Base-by-base conservation (phyloP, 2,329 filamentous ascomycete species). In the Fusarium nisikadoi region DNA sequence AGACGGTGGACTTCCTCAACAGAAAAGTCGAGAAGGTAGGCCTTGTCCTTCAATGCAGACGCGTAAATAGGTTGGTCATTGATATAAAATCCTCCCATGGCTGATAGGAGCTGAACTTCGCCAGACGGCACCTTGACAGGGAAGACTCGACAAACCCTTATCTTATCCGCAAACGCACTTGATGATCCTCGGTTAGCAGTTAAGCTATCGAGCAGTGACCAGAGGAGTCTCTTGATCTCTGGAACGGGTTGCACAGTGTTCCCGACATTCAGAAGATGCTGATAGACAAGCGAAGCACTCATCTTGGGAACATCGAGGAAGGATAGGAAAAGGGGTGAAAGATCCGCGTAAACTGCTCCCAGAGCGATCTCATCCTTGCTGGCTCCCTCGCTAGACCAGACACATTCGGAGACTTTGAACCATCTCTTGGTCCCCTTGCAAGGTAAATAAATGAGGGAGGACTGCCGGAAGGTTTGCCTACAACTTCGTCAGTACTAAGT, bases 401-500 rank as follows among this genome's bases (percentile, higher is more conserved):
- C 6, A 17, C 53, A 56, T 20, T 56, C 53, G 13, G 31, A 8
- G 5, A 17, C 4, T 29, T 47, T 47, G 14, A 16, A 57, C 54
- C 54, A 57, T 8, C 14, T 46, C 19, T 4, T 36, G 3, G 0
- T 14, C 8, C 0, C 19, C 17, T 36, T 13, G 2, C 5, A 5
- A 6, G 31, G 23, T 3, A 3, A 2, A 27, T 57, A 57, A 12
- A 57, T 57, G 19, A 57, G 54, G 1, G 31, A 5, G 1, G 29
- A 23, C 2, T 57, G 29, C 13, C 54, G 16, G 13, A 57, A 57
- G 6, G 8, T 16, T 16, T 36, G 54, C 9, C 54, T 57, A 19
- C 0, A n/a, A 19, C 1, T 6, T 8, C 4, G 19, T 57, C 9
- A 35, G 13, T 5, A 13, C 8, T 5, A 19, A 17, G 3, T 17